A percentile compares a stretch with the other conserved stretches of the same genome.
Conservation (phyloP, 768 basidiomycete species). For the Lentinula raphanica region DNA sequence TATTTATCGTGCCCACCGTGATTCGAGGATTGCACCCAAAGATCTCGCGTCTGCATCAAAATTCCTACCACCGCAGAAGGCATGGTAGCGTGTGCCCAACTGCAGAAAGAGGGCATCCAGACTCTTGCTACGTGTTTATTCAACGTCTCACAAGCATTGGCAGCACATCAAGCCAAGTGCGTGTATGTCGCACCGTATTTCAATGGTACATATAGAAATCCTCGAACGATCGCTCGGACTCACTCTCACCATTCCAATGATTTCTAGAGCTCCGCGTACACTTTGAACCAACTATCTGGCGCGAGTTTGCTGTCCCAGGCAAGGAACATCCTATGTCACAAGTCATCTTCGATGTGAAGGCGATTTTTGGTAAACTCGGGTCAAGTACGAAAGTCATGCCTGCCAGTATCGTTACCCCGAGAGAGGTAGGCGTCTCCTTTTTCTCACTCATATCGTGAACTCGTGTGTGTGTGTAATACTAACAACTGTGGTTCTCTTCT, state of each 20-base stretch:
- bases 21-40: constrained; percentile 10
- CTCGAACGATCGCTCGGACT: constrained; percentile 3
- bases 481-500: too few relatives aligned
- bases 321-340: constrained; percentile 37
- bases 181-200: constrained; percentile 52
- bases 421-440: constrained; percentile 24
- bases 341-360: constrained; percentile 34
- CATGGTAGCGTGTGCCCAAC: constrained; percentile 41
- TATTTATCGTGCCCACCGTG: background rate
- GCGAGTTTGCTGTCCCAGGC: constrained; percentile 31
- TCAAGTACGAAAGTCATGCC: constrained; percentile 43
- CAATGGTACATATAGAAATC: constrained; percentile 36
- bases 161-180: constrained; percentile 49
- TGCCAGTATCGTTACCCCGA: constrained; percentile 34
- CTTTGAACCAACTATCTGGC: constrained; percentile 35
- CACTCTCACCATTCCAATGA: background rate
- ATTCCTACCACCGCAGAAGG: constrained; percentile 52
- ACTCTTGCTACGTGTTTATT: constrained; percentile 54
- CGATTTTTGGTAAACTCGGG: constrained; percentile 28
- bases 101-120: constrained; percentile 40
- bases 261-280: constrained; percentile 40
- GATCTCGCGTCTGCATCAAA: constrained; percentile 52
- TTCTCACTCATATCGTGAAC: too few relatives aligned
- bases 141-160: constrained; percentile 49
- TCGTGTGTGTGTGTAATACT: too few relatives aligned